These are phyloP conservation scores for Cyberlindnera maritima DNA, from an alignment of 805 yeast genomes.

Conservation along the genomic window DNA sequence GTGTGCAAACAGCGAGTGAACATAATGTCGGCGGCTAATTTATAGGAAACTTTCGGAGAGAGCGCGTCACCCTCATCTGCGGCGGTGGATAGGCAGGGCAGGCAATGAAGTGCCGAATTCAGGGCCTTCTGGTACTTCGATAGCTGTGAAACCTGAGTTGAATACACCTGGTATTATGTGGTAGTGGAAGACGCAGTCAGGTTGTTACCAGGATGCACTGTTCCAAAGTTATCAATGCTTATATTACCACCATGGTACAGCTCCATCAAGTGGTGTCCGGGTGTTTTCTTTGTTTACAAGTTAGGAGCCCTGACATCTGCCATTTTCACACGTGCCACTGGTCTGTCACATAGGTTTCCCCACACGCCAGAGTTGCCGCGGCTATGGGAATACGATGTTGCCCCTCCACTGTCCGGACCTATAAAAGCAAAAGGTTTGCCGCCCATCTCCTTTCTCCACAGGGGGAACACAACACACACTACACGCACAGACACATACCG, in stretches of 20 bases:
- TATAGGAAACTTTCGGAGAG: background rate
- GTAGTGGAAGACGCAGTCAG: too few relatives aligned
- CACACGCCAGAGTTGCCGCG: constrained; percentile 1
- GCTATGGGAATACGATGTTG: background rate
- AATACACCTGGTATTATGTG: too few relatives aligned
- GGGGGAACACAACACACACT: background rate
- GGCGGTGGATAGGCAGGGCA: too few relatives aligned
- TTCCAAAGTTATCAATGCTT: too few relatives aligned
- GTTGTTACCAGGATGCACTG: too few relatives aligned
- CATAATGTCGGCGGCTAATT: background rate
- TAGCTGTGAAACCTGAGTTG: too few relatives aligned
- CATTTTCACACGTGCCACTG: background rate
- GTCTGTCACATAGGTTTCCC: background rate
- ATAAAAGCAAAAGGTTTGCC: background rate
- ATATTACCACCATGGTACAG: too few relatives aligned
- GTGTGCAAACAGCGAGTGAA: background rate
- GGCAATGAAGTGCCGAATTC: too few relatives aligned
- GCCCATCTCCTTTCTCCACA: background rate
- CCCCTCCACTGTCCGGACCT: background rate
- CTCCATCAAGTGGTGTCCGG: background rate
- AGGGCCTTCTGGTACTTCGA: too few relatives aligned
- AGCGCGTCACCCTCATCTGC: background rate
- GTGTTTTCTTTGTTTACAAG: constrained; percentile 4
- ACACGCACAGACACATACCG: background rate
- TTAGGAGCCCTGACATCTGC: constrained; percentile 5